phyloP scores from a whole-genome alignment of 805 yeast genomes.

The Tetrapisispora namnaoensis region DNA sequence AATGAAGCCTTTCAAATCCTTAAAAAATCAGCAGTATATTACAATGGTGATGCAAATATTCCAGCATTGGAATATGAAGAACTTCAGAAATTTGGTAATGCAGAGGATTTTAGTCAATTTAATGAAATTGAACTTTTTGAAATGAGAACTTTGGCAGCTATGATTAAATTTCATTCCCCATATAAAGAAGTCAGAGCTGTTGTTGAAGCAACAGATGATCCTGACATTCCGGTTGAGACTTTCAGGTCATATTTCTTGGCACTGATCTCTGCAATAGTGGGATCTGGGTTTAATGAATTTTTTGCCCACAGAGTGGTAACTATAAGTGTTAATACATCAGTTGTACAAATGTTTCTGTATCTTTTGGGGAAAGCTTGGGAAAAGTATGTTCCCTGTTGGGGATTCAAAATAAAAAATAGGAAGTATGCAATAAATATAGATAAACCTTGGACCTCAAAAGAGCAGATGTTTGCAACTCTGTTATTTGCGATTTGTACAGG shows the following conservation, averaged over 20 bases:
- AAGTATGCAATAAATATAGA: constrained; percentile 46
- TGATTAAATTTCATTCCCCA: constrained; percentile 40
- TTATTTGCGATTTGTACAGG: constrained; percentile 33
- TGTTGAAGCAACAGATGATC: constrained; percentile 43
- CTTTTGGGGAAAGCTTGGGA: constrained; percentile 38
- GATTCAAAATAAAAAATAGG: constrained; percentile 32
- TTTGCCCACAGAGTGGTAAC: constrained; percentile 47
- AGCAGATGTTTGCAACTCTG: constrained; percentile 54
- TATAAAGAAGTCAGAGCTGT: constrained; percentile 62
- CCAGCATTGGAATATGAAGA: constrained; percentile 31
- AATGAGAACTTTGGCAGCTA: constrained; percentile 28
- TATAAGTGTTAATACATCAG: constrained; percentile 35
- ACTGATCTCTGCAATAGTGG: constrained; percentile 40
- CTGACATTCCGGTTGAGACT: constrained; percentile 40
- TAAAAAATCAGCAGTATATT: constrained; percentile 32
- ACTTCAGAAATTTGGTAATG: constrained; percentile 23
- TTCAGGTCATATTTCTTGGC: constrained; percentile 33
- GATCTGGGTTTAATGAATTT: constrained; percentile 47
- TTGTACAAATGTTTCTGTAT: constrained; percentile 38
- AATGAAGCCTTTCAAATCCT: constrained; percentile 36
- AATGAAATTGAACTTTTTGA: constrained; percentile 17
- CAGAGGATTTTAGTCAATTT: constrained; percentile 13
- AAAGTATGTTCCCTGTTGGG: constrained; percentile 37
- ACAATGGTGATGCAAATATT: constrained; percentile 40
- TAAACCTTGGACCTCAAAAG: constrained; percentile 49